Conservation (phyloP, 345 rosid genomes). For the Citrus medica region DNA sequence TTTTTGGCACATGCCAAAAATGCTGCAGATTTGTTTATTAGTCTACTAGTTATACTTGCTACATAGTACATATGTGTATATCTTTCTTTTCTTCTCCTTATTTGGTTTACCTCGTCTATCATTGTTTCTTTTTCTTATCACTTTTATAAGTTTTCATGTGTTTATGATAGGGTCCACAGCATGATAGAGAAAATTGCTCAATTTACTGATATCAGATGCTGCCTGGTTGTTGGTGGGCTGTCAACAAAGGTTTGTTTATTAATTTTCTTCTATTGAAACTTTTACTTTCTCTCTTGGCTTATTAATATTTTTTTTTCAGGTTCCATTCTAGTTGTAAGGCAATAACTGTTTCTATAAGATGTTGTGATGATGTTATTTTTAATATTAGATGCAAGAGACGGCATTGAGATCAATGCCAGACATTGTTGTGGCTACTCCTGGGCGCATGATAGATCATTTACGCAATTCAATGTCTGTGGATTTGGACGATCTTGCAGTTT, state of each 20-base stretch:
- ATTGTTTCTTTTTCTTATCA: not conserved
- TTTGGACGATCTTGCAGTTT: slow-evolving; percentile 87
- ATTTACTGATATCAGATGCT: slow-evolving; percentile 86
- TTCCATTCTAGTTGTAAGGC: not conserved
- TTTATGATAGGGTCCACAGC: slow-evolving; percentile 78
- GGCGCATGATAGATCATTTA: slow-evolving; percentile 96
- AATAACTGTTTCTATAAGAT: not conserved
- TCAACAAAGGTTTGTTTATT: slow-evolving; percentile 61
- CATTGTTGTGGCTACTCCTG: slow-evolving; percentile 97
- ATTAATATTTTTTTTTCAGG: not conserved
- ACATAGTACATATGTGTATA: not conserved
- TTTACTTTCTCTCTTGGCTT: not conserved
- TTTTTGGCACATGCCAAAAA: not conserved
- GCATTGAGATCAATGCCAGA: slow-evolving; percentile 93
- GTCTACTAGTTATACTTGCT: not conserved
- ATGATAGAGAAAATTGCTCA: slow-evolving; percentile 87
- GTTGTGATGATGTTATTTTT: not conserved
- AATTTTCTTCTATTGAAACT: slow-evolving; percentile 7
- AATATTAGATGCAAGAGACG: slow-evolving; percentile 72
- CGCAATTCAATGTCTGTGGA: slow-evolving; percentile 93
- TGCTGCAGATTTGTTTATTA: not conserved
- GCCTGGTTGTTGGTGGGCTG: slow-evolving; percentile 93
- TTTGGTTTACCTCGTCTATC: not conserved
- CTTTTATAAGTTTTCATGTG: not conserved
- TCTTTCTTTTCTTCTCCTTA: not conserved